These are phyloP conservation scores for Vachellia pachyceras DNA, from an alignment of 306 rosid genomes.

Conservation along the genomic window DNA sequence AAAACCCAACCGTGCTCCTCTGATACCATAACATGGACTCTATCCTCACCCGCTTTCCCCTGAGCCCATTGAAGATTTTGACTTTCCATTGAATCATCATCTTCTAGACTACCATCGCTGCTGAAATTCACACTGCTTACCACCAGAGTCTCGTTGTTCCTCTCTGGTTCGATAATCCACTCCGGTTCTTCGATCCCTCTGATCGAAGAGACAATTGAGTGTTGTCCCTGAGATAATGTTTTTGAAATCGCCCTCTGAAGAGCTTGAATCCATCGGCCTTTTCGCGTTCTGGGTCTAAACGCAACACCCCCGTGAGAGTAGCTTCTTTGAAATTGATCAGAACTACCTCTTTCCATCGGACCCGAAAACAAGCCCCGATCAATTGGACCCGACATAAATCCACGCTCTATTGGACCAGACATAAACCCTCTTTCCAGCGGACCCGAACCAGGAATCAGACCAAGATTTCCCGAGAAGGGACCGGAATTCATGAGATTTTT, in stretches of 20 bases:
- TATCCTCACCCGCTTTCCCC: conserved; percentile 98
- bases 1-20: conserved; percentile 99
- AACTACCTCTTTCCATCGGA: conserved; percentile 69
- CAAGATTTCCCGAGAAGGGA: conserved; percentile 65
- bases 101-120: conserved; percentile 91
- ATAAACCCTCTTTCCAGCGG: conserved; percentile 87
- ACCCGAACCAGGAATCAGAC: conserved; percentile 70
- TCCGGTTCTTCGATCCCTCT: conserved; percentile 75
- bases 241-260: conserved; percentile 74
- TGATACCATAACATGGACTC: conserved; percentile 95
- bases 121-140: conserved; percentile 83
- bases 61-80: conserved; percentile 99
- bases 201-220: conserved; percentile 77
- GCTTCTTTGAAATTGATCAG: conserved; percentile 81
- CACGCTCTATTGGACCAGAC: conserved; percentile 97
- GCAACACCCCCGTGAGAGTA: conserved; percentile 75
- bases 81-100: conserved; percentile 71
- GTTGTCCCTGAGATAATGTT: conserved; percentile 74
- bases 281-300: conserved; percentile 60
- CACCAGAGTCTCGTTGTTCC: conserved; percentile 80
- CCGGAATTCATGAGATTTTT: conserved; percentile 63
- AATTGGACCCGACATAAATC: conserved; percentile 96
- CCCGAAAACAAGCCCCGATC: conserved; percentile 91
- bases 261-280: conserved; percentile 59
- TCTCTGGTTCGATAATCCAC: conserved; percentile 66